Base-by-base conservation (phyloP, 441 rosid genomes). In the Erodium trifolium region DNA sequence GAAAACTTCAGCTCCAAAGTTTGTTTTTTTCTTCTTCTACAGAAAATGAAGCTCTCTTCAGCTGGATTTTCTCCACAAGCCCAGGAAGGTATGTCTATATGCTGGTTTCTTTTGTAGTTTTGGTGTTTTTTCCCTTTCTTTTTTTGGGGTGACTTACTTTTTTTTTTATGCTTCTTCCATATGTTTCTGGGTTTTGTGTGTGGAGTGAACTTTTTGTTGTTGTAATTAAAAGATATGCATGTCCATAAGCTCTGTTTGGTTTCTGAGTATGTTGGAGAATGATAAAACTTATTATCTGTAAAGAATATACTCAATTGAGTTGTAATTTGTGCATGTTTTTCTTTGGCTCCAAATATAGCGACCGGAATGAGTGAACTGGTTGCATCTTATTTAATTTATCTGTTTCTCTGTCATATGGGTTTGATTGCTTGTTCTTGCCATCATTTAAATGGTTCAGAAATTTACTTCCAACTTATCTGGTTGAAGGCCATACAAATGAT, bases 11-110 rank as follows among this genome's bases (percentile, higher is more conserved):
- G 79, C 76, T 73, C 79, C 79, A 79, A 75, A 73, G 77, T 73
- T 66, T 1, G 69, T 70, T 29, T 69, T 77, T 31, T 67, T 45
- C 70, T 67, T 23, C 2, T 23, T 23, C 27, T 78, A 53, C 63
- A 18, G 5, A 51, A 23, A 76, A 75, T 94, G 99, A 94, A 90
- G 83, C 91, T 87, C 68, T 86, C 97, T 81, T 73, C 96, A 35
- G 86, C 96, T 86, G 94, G 96, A 71, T 90, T 87, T 75, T 87
- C 77, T 84, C 93, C 93, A 63, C 93, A 88, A 82, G 23, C 81
- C 67, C 96, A 85, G 77, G 98, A 94, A 84, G 99, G 99, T 90
- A 76, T 37, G 78, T 70, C 43, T 12, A 23, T 53, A 4, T 49
- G 55, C 16, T 49, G 55, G 31, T 75, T 73, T 34, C 73, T 64